Evolutionary conservation across 164 flowering plant genomes (phyloP).

Genomic region (Vitis vinifera): ASM3070453v1 NC_081812.1:2141501-2142000

Average conservation of each 20-base stretch:
- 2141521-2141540: constrained; percentile 45
- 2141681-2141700: constrained; percentile 28
- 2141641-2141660: constrained; percentile 7
- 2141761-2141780: constrained; percentile 84
- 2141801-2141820: constrained; percentile 99
- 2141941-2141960: too few species aligned
- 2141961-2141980: too few species aligned
- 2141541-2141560: constrained; percentile 97
- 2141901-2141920: too few species aligned
- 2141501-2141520: background rate
- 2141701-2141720: constrained; percentile 89
- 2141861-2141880: constrained; percentile 19
- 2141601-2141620: constrained; percentile 98
- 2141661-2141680: constrained; percentile 5
- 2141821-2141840: constrained; percentile 96
- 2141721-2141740: constrained; percentile 83
- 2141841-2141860: constrained; percentile 99
- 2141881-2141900: too few species aligned
- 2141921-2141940: too few species aligned
- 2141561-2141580: constrained; percentile 96
- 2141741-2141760: constrained; percentile 88
- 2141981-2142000: too few species aligned
- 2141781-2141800: constrained; percentile 96
- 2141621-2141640: constrained; percentile 48
- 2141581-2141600: constrained; percentile 92